Evolutionary conservation across 441 rosid genomes (phyloP).

Genomic region (Raphanus hybrid): DNA sequence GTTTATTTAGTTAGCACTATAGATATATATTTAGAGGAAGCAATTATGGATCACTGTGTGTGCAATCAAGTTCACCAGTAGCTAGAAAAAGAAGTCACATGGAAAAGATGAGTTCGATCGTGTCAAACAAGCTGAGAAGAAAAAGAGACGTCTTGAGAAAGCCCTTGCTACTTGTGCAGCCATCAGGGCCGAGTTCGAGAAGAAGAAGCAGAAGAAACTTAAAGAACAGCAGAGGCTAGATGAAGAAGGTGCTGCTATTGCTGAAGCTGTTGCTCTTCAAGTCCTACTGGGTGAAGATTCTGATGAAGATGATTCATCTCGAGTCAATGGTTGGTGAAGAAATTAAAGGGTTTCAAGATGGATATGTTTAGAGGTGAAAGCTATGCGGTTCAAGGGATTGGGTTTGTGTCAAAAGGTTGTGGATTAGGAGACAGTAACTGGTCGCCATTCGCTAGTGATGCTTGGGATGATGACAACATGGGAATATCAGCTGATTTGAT

Average conservation of each 20-base stretch:
- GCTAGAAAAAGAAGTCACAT: slow-evolving; percentile 86
- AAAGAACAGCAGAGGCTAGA: slow-evolving; percentile 96
- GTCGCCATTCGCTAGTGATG: slow-evolving; percentile 56
- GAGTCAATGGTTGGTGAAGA: slow-evolving; percentile 57
- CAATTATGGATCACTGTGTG: slow-evolving; percentile 64
- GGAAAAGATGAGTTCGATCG: slow-evolving; percentile 94
- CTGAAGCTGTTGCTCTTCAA: slow-evolving; percentile 95
- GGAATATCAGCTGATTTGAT: slow-evolving; percentile 66
- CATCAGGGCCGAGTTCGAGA: slow-evolving; percentile 86
- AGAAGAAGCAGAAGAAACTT: slow-evolving; percentile 82
- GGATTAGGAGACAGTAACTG: slow-evolving; percentile 57
- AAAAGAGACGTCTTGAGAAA: slow-evolving; percentile 92
- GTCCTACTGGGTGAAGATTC: slow-evolving; percentile 90
- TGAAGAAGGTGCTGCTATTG: slow-evolving; percentile 97
- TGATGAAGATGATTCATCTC: slow-evolving; percentile 60
- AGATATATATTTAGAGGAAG: slow-evolving; percentile 23
- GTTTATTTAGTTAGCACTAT: slow-evolving; percentile 40
- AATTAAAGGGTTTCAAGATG: slow-evolving; percentile 45
- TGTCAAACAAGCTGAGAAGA: slow-evolving; percentile 96
- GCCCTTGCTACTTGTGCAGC: slow-evolving; percentile 99
- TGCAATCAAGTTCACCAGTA: slow-evolving; percentile 71
- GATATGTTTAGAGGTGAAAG: slow-evolving; percentile 56
- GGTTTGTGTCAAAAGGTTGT: slow-evolving; percentile 58
- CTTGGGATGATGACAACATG: slow-evolving; percentile 54
- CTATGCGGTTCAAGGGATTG: slow-evolving; percentile 56